These are phyloP conservation scores for Cordyceps pruinosa DNA, from an alignment of 2,329 filamentous ascomycete genomes.

Conservation along the genomic window DNA sequence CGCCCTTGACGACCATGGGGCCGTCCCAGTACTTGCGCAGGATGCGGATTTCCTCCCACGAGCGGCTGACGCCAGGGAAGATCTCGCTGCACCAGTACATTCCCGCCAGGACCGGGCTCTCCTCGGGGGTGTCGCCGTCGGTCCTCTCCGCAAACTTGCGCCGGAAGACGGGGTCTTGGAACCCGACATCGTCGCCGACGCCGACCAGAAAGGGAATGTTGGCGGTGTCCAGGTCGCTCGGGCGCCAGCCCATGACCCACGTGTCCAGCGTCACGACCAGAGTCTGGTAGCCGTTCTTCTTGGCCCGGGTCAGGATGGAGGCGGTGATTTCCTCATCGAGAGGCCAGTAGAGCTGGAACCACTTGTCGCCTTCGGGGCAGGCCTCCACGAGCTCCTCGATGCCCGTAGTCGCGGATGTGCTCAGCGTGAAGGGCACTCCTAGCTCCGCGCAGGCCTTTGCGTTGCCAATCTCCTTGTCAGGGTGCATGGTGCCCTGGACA, in stretches of 20 bases:
- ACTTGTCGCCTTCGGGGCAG: slow-evolving; percentile 50
- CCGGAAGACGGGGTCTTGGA: slow-evolving; percentile 61
- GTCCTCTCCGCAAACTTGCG: slow-evolving; percentile 44
- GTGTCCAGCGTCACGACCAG: slow-evolving; percentile 70
- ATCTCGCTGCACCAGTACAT: slow-evolving; percentile 45
- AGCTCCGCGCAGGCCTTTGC: slow-evolving; percentile 55
- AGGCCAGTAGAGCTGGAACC: slow-evolving; percentile 75
- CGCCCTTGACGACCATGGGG: slow-evolving; percentile 35
- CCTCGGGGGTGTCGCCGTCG: slow-evolving; percentile 40
- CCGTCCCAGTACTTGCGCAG: slow-evolving; percentile 56
- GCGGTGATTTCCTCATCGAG: slow-evolving; percentile 57
- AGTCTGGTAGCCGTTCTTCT: slow-evolving; percentile 53
- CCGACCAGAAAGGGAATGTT: slow-evolving; percentile 55
- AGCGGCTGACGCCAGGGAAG: slow-evolving; percentile 40
- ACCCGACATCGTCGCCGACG: slow-evolving; percentile 53
- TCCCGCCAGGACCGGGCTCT: slow-evolving; percentile 42
- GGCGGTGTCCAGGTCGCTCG: slow-evolving; percentile 56
- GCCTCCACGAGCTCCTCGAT: slow-evolving; percentile 61
- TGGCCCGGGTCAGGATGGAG: slow-evolving; percentile 56
- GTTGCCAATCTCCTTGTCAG: slow-evolving; percentile 56
- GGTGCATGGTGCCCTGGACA: slow-evolving; percentile 61
- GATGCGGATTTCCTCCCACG: slow-evolving; percentile 56
- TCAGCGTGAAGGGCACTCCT: slow-evolving; percentile 59
- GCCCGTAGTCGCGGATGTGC: slow-evolving; percentile 54
- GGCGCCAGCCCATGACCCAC: slow-evolving; percentile 61